Conservation (phyloP, 257 asterid genomes). For the Solanum medicagineum region DNA sequence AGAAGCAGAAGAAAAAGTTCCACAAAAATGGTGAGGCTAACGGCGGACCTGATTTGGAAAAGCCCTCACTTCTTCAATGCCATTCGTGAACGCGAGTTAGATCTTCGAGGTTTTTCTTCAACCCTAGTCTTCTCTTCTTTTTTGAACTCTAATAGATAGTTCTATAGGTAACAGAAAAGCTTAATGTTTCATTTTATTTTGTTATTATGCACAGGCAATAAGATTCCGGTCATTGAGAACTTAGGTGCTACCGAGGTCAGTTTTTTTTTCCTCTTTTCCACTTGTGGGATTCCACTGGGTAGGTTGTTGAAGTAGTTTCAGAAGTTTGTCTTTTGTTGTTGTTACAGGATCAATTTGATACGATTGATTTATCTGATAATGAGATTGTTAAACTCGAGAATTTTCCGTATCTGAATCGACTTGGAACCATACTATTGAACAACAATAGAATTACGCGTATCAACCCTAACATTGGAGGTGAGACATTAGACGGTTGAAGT, state of each 20-base stretch:
- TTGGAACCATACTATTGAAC: constrained; percentile 84
- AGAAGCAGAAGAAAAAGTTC: background rate
- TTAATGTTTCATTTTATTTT: background rate
- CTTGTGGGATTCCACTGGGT: too few species aligned
- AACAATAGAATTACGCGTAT: constrained; percentile 96
- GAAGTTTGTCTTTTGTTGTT: background rate
- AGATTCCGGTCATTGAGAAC: constrained; percentile 86
- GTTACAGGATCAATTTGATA: constrained; percentile 89
- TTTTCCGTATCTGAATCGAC: constrained; percentile 66
- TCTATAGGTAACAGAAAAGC: background rate
- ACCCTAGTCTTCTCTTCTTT: constrained; percentile 8
- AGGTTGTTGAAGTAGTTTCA: background rate
- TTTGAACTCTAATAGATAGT: background rate
- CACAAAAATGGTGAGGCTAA: constrained; percentile 63
- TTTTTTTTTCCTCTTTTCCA: background rate
- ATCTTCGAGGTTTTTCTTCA: constrained; percentile 65
- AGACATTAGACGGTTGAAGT: background rate
- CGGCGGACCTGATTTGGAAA: constrained; percentile 86
- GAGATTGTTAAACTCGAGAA: constrained; percentile 98
- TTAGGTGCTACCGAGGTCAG: constrained; percentile 95
- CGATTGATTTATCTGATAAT: constrained; percentile 91
- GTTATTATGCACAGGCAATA: constrained; percentile 46
- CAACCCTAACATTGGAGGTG: constrained; percentile 86
- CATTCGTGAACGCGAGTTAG: constrained; percentile 86
- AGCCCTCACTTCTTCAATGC: constrained; percentile 98